A percentile compares a stretch with the other conserved stretches of the same genome.
phyloP scores from a whole-genome alignment of 2,329 filamentous ascomycete genomes.

The Fusarium staphyleae region DNA sequence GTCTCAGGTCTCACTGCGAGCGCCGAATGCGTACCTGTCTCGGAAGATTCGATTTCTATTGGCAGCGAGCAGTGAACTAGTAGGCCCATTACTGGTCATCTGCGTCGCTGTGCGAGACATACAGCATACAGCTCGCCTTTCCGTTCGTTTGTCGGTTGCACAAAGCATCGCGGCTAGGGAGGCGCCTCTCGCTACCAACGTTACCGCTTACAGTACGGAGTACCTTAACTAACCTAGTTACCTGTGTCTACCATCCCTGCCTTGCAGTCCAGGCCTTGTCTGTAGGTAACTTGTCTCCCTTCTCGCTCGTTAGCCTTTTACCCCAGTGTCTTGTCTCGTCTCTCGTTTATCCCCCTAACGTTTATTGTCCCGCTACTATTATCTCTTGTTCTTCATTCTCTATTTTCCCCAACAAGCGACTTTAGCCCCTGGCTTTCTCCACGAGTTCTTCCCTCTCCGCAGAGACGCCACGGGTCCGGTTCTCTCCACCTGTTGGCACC shows the following conservation, averaged over 20 bases:
- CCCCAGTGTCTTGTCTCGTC: slow-evolving; percentile 20
- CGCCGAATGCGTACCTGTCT: not conserved
- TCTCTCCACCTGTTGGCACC: slow-evolving; percentile 30
- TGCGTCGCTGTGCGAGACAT: slow-evolving; percentile 12
- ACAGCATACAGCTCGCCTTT: not conserved
- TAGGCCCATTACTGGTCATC: not conserved
- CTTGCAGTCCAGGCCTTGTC: slow-evolving; percentile 31
- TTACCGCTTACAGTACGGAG: slow-evolving; percentile 23
- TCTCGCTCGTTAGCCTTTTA: slow-evolving; percentile 21
- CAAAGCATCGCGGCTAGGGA: slow-evolving; percentile 7
- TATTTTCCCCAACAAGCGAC: slow-evolving; percentile 3
- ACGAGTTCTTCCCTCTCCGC: slow-evolving; percentile 35
- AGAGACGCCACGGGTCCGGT: slow-evolving; percentile 27
- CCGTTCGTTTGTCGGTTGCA: slow-evolving; percentile 5
- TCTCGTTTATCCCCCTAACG: slow-evolving; percentile 11
- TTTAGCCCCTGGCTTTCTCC: slow-evolving; percentile 26
- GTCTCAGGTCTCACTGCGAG: slow-evolving; percentile 12
- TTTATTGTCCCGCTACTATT: slow-evolving; percentile 7
- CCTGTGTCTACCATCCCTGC: slow-evolving; percentile 8
- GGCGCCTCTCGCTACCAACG: slow-evolving; percentile 24
- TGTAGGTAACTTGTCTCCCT: slow-evolving; percentile 32
- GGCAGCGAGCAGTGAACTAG: not conserved
- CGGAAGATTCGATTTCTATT: not conserved
- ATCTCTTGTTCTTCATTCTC: slow-evolving; percentile 6
- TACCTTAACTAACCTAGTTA: no score